A percentile compares a stretch with the other conserved stretches of the same genome.
Evolutionary conservation across 2,329 filamentous ascomycete species (phyloP).

Genomic region (Microsporum ferrugineum): DNA sequence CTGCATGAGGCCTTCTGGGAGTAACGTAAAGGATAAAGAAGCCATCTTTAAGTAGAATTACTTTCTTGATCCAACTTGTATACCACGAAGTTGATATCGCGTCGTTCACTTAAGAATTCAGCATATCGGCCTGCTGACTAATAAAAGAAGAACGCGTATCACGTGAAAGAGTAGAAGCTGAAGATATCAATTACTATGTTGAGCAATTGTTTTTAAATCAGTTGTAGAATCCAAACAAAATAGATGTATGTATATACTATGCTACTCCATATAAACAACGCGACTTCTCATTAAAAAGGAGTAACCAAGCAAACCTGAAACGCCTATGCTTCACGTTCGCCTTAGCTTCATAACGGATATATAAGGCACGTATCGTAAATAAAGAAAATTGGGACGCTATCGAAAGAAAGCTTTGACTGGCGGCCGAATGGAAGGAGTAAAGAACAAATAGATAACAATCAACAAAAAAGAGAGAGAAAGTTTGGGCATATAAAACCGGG

Average conservation of each 20-base stretch:
- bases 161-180: not conserved
- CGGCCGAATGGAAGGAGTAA: not conserved
- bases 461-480: not conserved
- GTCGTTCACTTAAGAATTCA: not conserved
- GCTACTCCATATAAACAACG: not conserved
- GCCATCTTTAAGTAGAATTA: constrained; percentile 6
- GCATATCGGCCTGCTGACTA: not conserved
- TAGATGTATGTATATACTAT: not conserved
- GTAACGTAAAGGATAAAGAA: constrained; percentile 43
- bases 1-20: constrained; percentile 44
- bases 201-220: not conserved
- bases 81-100: not conserved
- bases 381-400: not conserved
- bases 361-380: not conserved
- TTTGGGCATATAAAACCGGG: not conserved
- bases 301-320: not conserved
- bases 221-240: not conserved
- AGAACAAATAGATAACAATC: not conserved
- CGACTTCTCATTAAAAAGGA: not conserved
- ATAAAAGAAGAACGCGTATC: not conserved
- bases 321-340: not conserved
- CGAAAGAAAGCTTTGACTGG: not conserved
- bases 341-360: not conserved
- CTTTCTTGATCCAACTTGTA: not conserved
- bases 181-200: not conserved